Conservation (phyloP, 306 rosid species). For the Rosa chinensis region DNA sequence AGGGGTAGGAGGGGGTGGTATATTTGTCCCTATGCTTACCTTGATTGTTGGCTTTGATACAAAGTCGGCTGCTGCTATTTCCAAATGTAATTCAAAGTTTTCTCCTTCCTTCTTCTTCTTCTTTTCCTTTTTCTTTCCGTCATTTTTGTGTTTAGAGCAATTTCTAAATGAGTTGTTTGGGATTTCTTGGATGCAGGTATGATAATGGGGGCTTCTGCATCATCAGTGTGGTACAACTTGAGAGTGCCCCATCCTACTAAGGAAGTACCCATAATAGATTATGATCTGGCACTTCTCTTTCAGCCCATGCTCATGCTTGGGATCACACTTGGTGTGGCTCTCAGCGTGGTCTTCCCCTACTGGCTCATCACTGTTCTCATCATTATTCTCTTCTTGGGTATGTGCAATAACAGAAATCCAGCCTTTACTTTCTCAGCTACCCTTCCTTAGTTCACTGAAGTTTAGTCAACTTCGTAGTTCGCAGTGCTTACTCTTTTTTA, state of each 20-base stretch:
- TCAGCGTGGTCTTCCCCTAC: slow-evolving; percentile 90
- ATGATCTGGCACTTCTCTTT: slow-evolving; percentile 81
- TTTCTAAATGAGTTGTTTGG: background rate
- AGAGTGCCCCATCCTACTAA: slow-evolving; percentile 86
- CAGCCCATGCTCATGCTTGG: slow-evolving; percentile 98
- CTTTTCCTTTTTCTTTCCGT: background rate
- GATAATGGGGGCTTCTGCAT: slow-evolving; percentile 93
- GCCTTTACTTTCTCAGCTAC: background rate
- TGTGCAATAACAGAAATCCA: background rate
- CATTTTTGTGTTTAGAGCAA: background rate
- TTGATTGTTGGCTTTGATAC: slow-evolving; percentile 84
- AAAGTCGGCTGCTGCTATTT: slow-evolving; percentile 93
- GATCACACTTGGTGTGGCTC: slow-evolving; percentile 80
- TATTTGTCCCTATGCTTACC: slow-evolving; percentile 94
- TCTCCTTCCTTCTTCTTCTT: background rate
- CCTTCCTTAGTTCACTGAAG: background rate
- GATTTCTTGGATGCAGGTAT: slow-evolving; percentile 50
- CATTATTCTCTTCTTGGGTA: slow-evolving; percentile 78
- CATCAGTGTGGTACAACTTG: slow-evolving; percentile 89
- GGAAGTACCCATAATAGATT: slow-evolving; percentile 79
- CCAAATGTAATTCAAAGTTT: slow-evolving; percentile 57
- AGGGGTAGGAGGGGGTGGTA: slow-evolving; percentile 97
- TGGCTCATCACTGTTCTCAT: slow-evolving; percentile 93
- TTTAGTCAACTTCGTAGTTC: too few relatives aligned
- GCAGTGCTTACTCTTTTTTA: background rate